These are phyloP conservation scores for Cladosporium sp. DNA, from an alignment of 2,329 filamentous ascomycete species.

Conservation along the genomic window DNA sequence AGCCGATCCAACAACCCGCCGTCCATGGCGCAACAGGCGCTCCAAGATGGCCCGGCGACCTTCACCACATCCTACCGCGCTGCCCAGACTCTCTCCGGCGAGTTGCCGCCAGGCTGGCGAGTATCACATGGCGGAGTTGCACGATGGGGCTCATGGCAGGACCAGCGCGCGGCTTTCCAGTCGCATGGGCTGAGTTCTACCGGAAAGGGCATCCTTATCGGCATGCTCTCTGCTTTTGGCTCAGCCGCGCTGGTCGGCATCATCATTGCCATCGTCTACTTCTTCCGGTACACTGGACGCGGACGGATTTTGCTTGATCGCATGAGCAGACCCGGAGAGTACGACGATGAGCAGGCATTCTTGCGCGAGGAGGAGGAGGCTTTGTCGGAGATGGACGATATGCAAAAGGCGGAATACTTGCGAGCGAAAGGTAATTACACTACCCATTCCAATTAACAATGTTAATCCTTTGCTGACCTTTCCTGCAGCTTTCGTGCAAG, in stretches of 20 bases:
- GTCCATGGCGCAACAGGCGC: conserved; percentile 26
- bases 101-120: neutral
- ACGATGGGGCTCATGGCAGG: conserved; percentile 10
- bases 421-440: conserved; percentile 76
- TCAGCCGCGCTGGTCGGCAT: conserved; percentile 80
- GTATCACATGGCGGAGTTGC: neutral
- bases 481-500: conserved; percentile 76
- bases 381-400: conserved; percentile 90
- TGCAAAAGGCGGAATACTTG: conserved; percentile 83
- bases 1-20: conserved; percentile 7
- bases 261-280: conserved; percentile 78
- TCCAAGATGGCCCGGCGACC: conserved; percentile 18
- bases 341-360: conserved; percentile 95
- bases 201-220: conserved; percentile 82
- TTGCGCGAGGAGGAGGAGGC: conserved; percentile 90
- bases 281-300: conserved; percentile 83
- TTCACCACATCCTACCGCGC: conserved; percentile 17
- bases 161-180: neutral
- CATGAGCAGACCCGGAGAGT: conserved; percentile 89
- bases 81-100: conserved; percentile 10
- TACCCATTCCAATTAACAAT: too few relatives aligned
- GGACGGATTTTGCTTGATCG: conserved; percentile 91
- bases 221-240: conserved; percentile 88
- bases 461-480: conserved; percentile 22
- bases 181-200: conserved; percentile 27